A percentile compares a stretch with the other conserved stretches of the same genome.
Conservation (phyloP, 2,329 filamentous ascomycete species). For the Biscogniauxia marginata region DNA sequence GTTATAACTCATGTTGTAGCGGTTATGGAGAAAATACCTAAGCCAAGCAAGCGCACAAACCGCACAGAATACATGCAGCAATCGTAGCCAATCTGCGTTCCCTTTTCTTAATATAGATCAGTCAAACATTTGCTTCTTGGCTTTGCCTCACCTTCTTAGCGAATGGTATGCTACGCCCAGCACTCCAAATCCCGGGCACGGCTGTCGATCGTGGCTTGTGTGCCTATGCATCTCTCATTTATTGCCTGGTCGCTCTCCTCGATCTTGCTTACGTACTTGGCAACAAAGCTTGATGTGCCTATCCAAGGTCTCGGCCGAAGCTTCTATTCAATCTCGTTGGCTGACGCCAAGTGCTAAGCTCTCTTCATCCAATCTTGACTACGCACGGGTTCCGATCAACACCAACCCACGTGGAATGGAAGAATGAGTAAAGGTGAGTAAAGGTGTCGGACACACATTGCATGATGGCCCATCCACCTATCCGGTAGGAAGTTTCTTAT, state of each 20-base stretch:
- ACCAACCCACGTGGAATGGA: neutral
- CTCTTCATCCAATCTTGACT: conserved; percentile 10
- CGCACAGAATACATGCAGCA: neutral
- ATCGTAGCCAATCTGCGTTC: neutral
- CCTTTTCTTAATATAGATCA: neutral
- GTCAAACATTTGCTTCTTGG: conserved; percentile 12
- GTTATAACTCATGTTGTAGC: neutral
- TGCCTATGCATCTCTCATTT: conserved; percentile 1
- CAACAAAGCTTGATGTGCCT: conserved; percentile 10
- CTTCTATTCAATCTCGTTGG: conserved; percentile 1
- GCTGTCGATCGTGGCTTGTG: neutral
- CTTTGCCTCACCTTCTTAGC: conserved; percentile 14
- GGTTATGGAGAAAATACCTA: neutral
- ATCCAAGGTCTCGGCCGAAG: conserved; percentile 1
- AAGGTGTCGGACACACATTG: neutral
- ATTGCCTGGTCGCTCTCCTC: neutral
- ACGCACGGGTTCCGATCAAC: neutral
- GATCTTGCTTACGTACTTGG: conserved; percentile 2
- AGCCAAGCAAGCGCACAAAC: neutral
- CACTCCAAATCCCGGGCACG: neutral
- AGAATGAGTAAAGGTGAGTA: neutral
- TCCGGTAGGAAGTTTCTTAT: neutral
- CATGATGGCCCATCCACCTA: too few species aligned
- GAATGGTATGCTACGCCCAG: conserved; percentile 2
- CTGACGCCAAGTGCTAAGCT: neutral